phyloP scores from a whole-genome alignment of 768 basidiomycete species.

The Amanita fuliginea region DNA sequence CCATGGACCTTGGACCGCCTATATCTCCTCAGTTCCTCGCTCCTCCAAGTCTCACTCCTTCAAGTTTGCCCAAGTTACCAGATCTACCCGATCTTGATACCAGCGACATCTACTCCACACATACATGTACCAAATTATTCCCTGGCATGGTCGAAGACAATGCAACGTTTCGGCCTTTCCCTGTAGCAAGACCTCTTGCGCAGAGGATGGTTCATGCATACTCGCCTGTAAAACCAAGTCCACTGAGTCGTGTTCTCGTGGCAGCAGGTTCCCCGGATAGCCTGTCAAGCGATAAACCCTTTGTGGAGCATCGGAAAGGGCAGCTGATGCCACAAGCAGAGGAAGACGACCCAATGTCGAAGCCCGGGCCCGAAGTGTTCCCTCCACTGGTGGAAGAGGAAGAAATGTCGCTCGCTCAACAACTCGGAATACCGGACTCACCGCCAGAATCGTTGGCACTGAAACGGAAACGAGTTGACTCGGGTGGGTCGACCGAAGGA shows the following conservation, averaged over 20 bases:
- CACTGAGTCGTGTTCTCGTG: constrained; percentile 70
- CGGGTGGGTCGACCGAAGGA: background rate
- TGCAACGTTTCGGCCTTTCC: constrained; percentile 33
- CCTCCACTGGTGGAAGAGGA: background rate
- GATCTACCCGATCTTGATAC: background rate
- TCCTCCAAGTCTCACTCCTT: background rate
- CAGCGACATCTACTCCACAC: background rate
- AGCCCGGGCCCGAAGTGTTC: constrained; percentile 11
- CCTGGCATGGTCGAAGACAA: background rate
- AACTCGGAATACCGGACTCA: constrained; percentile 5
- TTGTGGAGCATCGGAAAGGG: background rate
- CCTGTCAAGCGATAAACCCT: constrained; percentile 15
- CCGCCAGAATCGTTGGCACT: constrained; percentile 2
- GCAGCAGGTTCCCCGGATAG: constrained; percentile 49
- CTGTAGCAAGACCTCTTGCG: constrained; percentile 61
- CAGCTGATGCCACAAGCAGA: background rate
- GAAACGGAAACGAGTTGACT: constrained; percentile 6
- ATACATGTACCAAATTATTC: background rate
- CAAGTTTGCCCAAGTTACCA: background rate
- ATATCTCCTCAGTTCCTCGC: constrained; percentile 5
- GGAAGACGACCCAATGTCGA: background rate
- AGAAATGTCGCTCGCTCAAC: constrained; percentile 2
- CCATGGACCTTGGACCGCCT: constrained; percentile 6
- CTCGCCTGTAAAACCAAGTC: constrained; percentile 72
- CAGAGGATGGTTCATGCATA: constrained; percentile 70